Percentiles rank a stretch among this genome's conserved stretches.
Evolutionary conservation across 1,139 yeast species (phyloP).

Genomic region (Spencermartinsiella ligniputridi): DNA sequence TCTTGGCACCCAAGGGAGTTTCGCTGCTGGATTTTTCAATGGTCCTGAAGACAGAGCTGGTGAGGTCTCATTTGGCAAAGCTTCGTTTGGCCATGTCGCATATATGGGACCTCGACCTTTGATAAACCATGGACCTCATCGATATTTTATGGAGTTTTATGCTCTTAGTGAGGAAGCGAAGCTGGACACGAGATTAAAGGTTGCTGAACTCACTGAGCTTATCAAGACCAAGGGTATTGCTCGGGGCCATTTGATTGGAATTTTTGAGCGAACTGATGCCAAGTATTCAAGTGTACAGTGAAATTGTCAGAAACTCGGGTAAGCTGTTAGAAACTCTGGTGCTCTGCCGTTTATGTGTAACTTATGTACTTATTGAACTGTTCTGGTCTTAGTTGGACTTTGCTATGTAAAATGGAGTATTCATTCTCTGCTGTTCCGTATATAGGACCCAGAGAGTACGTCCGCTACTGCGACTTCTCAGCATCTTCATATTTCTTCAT

Average conservation of each 20-base stretch:
- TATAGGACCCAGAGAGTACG: too few relatives aligned
- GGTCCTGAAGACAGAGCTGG: not conserved
- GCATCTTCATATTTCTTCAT: conserved; percentile 13
- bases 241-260: conserved; percentile 18
- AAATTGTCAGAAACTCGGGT: too few relatives aligned
- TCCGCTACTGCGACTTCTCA: not conserved
- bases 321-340: too few relatives aligned
- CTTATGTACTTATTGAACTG: too few relatives aligned
- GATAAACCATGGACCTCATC: conserved; percentile 21
- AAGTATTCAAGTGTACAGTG: too few relatives aligned
- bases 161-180: conserved; percentile 14
- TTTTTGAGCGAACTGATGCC: conserved; percentile 21
- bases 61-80: conserved; percentile 15
- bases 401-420: too few relatives aligned
- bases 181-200: conserved; percentile 6
- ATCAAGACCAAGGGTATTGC: conserved; percentile 16
- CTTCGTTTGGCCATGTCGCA: conserved; percentile 11
- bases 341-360: too few relatives aligned
- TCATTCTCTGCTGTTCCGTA: too few relatives aligned
- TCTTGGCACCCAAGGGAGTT: conserved; percentile 6
- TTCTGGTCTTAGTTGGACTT: too few relatives aligned
- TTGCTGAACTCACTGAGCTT: conserved; percentile 4
- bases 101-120: conserved; percentile 22
- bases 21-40: conserved; percentile 16
- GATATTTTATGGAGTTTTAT: conserved; percentile 19